phyloP scores from a whole-genome alignment of 2,329 filamentous ascomycete species.

The Paecilomyces sp. region DNA sequence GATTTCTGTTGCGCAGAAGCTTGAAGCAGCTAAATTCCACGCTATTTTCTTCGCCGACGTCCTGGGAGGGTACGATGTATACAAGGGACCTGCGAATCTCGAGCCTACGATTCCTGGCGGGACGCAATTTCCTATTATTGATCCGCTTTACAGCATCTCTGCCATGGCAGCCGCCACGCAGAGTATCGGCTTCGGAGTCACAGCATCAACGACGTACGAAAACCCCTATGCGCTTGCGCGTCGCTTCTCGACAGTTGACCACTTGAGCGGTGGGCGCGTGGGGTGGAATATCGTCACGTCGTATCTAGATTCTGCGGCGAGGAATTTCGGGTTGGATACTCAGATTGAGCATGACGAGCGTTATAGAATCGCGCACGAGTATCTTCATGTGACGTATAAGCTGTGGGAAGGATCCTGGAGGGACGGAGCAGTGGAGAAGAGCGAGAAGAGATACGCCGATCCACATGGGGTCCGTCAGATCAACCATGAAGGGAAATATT shows the following conservation, averaged over 20 bases:
- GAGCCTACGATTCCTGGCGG: slow-evolving; percentile 31
- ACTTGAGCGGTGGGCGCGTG: slow-evolving; percentile 44
- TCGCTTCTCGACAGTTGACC: slow-evolving; percentile 48
- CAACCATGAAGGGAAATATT: slow-evolving; percentile 34
- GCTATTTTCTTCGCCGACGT: slow-evolving; percentile 47
- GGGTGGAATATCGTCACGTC: slow-evolving; percentile 49
- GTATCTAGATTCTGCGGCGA: slow-evolving; percentile 41
- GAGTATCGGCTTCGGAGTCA: slow-evolving; percentile 44
- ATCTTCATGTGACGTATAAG: slow-evolving; percentile 40
- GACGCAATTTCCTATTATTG: slow-evolving; percentile 39
- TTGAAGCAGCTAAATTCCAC: slow-evolving; percentile 44
- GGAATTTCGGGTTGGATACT: slow-evolving; percentile 40
- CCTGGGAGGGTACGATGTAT: slow-evolving; percentile 41
- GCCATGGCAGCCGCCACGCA: slow-evolving; percentile 43
- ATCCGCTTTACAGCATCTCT: slow-evolving; percentile 34
- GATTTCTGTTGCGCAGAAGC: slow-evolving; percentile 40
- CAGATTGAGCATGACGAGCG: slow-evolving; percentile 44
- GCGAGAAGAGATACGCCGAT: slow-evolving; percentile 23
- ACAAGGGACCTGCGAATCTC: slow-evolving; percentile 34
- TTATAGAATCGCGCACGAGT: slow-evolving; percentile 43
- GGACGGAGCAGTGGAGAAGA: slow-evolving; percentile 28
- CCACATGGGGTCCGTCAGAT: slow-evolving; percentile 29
- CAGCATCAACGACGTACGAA: slow-evolving; percentile 50
- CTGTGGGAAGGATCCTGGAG: slow-evolving; percentile 50
- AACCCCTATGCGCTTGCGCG: slow-evolving; percentile 49